Conservation (phyloP, 179 eudicot species). For the Beta corolliflora region DNA sequence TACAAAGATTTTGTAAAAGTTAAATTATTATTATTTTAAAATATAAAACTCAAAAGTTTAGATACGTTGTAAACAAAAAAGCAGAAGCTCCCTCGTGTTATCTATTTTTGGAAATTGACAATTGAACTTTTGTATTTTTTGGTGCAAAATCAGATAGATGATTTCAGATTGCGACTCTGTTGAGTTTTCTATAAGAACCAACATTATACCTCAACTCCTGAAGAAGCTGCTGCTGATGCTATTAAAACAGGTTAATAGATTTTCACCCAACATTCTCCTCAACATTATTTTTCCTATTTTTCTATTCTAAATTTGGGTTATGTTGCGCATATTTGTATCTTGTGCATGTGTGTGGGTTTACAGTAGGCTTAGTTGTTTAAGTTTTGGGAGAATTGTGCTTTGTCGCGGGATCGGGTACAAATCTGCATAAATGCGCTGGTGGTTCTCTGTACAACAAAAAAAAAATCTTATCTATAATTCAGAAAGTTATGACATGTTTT, state of each 20-base stretch:
- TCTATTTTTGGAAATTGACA: not conserved
- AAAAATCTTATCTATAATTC: not conserved
- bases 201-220: conserved; percentile 61
- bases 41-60: too few species aligned
- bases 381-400: too few species aligned
- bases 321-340: too few species aligned
- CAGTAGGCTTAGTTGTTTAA: too few species aligned
- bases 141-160: conserved; percentile 36
- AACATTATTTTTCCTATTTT: not conserved
- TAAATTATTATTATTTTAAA: too few species aligned
- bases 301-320: too few species aligned
- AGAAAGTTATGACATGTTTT: not conserved
- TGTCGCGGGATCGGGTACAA: too few species aligned
- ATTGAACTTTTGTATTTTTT: not conserved
- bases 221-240: conserved; percentile 68
- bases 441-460: too few species aligned
- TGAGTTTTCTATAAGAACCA: conserved; percentile 50
- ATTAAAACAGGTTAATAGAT: conserved; percentile 56
- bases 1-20: too few species aligned
- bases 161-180: conserved; percentile 77
- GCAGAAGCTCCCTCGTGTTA: not conserved
- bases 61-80: not conserved
- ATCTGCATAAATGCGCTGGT: too few species aligned
- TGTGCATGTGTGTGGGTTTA: too few species aligned
- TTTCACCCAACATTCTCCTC: too few species aligned